These are phyloP conservation scores for Coemansia interrupta DNA, from an alignment of 192 early-diverging fungal genomes.

Conservation along the genomic window DNA sequence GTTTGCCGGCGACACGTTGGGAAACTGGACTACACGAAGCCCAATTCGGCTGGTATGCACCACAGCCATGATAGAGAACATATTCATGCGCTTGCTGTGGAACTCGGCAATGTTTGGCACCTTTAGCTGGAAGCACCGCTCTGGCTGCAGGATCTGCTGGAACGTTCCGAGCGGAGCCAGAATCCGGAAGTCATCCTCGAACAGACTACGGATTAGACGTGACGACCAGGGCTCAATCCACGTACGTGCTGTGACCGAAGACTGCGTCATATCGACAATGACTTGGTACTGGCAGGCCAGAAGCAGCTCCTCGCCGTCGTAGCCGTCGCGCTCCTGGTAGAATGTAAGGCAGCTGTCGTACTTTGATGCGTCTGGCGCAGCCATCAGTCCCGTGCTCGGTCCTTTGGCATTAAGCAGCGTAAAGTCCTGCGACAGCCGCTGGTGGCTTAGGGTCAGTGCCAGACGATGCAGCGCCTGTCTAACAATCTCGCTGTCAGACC, in stretches of 20 bases:
- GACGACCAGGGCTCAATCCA: conserved; percentile 53
- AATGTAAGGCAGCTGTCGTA: conserved; percentile 50
- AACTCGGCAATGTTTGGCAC: conserved; percentile 50
- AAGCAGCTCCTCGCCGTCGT: conserved; percentile 41
- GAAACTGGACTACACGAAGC: conserved; percentile 44
- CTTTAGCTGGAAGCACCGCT: conserved; percentile 54
- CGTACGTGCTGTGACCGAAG: conserved; percentile 44
- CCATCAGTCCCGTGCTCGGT: conserved; percentile 42
- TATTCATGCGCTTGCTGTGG: conserved; percentile 53
- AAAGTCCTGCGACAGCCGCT: conserved; percentile 46
- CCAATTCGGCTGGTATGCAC: conserved; percentile 42
- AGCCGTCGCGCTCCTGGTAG: conserved; percentile 51
- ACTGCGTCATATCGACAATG: conserved; percentile 50
- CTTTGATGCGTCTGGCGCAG: conserved; percentile 22
- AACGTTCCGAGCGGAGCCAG: conserved; percentile 49
- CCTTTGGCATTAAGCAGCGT: conserved; percentile 50
- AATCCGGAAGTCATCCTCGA: conserved; percentile 48
- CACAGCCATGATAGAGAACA: conserved; percentile 53
- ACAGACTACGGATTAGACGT: conserved; percentile 38
- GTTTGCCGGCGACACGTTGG: conserved; percentile 32
- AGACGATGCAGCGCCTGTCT: conserved; percentile 46
- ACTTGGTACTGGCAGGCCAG: conserved; percentile 52
- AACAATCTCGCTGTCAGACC: conserved; percentile 47
- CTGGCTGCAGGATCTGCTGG: conserved; percentile 52
- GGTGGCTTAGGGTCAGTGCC: conserved; percentile 37